Evolutionary conservation across 23 red algal species (phyloP), one percentile per base, ranked within the genome.

Genomic region (Gracilariopsis chorda): DNA sequence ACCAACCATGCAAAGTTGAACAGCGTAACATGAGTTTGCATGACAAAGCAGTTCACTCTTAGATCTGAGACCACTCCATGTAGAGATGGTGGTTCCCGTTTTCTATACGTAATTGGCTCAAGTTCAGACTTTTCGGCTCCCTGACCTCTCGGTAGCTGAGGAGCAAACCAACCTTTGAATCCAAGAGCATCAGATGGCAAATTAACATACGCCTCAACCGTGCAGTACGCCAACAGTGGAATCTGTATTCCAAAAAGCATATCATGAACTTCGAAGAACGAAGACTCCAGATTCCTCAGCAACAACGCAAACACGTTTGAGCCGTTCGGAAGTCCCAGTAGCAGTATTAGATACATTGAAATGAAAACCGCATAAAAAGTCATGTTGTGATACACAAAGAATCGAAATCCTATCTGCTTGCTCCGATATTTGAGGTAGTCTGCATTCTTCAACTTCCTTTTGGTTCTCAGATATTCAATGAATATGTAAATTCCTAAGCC

Each of bases 1-100:
- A 90, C 83, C 44, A 89, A 39, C 95, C 95, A 93, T 24, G 95
- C 81, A 70, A 97, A 91, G 52, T 97, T 97, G 12, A 97, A 97
- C 72, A 93, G 57, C 8, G 82, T 81, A 47, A 97, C 91, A 70
- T 90, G 86, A 6, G 95, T 97, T 27, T 97, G 84, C 88, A 97
- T 89, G 16, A 87, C 74, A 82, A 97, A 97, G 55, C 77, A 86
- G 55, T 87, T 95, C 42, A 82, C 88, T 35, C 68, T 71, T 47
- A 95, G 87, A 46, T 95, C 93, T 21, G 80, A 80, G 40, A 91
- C 82, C 23, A 88, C 83, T 43, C 90, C 95, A 30, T 76, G 51
- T 34, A 93, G 83, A 13, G 84, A 89, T 27, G 80, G 90, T 24
- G 70, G 84, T 58, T 96, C 87, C 29, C 88, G 68, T 69, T 88